Conservation (phyloP, 2,329 filamentous ascomycete genomes). For the Pseudogymnoascus sp. region DNA sequence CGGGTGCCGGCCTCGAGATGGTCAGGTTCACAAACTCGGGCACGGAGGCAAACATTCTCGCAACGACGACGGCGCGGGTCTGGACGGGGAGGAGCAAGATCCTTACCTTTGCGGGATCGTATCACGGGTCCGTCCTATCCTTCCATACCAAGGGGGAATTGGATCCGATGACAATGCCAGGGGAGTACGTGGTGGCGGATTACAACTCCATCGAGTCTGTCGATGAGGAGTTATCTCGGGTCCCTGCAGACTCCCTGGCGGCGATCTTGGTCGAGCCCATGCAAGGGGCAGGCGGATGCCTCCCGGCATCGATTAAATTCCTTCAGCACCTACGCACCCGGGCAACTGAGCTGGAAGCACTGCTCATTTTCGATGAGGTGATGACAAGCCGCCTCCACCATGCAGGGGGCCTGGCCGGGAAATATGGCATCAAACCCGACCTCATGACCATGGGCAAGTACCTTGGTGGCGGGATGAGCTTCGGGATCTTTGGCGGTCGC, state of each 20-base stretch:
- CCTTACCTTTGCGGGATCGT: conserved; percentile 20
- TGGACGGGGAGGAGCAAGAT: conserved; percentile 17
- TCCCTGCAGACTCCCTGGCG: conserved; percentile 32
- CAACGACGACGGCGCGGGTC: conserved; percentile 35
- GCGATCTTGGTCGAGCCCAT: conserved; percentile 56
- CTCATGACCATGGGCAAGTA: conserved; percentile 58
- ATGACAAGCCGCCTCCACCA: conserved; percentile 53
- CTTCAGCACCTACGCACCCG: conserved; percentile 16
- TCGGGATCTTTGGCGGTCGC: conserved; percentile 58
- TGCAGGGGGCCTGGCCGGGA: conserved; percentile 35
- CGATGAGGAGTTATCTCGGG: conserved; percentile 31
- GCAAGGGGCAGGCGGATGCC: conserved; percentile 53
- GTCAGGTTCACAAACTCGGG: conserved; percentile 57
- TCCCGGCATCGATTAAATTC: conserved; percentile 32
- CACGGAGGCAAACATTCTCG: conserved; percentile 56
- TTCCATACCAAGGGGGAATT: conserved; percentile 39
- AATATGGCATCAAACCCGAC: conserved; percentile 44
- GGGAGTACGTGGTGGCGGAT: conserved; percentile 38
- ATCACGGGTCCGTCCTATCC: conserved; percentile 28
- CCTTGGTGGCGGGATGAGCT: conserved; percentile 56
- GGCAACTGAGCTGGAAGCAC: conserved; percentile 32
- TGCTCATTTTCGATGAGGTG: conserved; percentile 64
- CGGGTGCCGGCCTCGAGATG: conserved; percentile 35
- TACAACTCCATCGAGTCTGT: conserved; percentile 52
- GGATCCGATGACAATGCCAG: conserved; percentile 14